phyloP scores from a whole-genome alignment of 371 early-diverging fungal species.

The Dinochytrium kinnereticum region DNA sequence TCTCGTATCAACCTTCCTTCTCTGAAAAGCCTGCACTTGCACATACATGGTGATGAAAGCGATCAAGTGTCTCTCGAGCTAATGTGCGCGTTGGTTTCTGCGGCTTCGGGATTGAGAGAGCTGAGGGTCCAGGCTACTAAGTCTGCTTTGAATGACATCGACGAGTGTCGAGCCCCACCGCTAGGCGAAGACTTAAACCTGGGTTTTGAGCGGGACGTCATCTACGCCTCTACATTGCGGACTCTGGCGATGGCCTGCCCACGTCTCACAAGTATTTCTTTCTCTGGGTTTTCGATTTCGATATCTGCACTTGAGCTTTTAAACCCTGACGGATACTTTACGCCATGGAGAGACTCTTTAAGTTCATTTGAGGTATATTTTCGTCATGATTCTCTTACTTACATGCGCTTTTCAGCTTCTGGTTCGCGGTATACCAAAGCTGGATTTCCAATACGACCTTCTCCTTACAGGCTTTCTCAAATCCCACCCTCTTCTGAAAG shows the following conservation, averaged over 20 bases:
- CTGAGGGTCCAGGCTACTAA: not conserved
- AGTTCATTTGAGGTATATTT: not conserved
- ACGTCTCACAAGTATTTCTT: not conserved
- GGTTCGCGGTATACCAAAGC: not conserved
- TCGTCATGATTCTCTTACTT: not conserved
- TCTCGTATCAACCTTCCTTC: not conserved
- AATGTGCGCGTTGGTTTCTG: not conserved
- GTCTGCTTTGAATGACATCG: not conserved
- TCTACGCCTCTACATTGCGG: not conserved
- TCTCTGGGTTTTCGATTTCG: not conserved
- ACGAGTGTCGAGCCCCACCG: not conserved
- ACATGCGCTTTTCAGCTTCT: not conserved
- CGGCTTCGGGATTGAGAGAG: not conserved
- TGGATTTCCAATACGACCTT: slow-evolving; percentile 4
- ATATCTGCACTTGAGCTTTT: not conserved
- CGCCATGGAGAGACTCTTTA: not conserved
- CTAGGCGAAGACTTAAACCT: not conserved
- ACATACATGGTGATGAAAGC: not conserved
- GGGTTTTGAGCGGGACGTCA: not conserved
- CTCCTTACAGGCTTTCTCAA: slow-evolving; percentile 1
- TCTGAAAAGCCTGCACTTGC: not conserved
- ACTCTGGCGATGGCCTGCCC: not conserved
- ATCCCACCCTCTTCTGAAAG: not conserved
- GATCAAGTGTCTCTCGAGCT: not conserved
- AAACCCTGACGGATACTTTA: not conserved